Evolutionary conservation across 192 early-diverging fungal genomes (phyloP), one percentile per base, ranked within the genome.

Genomic region (Kappamyces sp.): DNA sequence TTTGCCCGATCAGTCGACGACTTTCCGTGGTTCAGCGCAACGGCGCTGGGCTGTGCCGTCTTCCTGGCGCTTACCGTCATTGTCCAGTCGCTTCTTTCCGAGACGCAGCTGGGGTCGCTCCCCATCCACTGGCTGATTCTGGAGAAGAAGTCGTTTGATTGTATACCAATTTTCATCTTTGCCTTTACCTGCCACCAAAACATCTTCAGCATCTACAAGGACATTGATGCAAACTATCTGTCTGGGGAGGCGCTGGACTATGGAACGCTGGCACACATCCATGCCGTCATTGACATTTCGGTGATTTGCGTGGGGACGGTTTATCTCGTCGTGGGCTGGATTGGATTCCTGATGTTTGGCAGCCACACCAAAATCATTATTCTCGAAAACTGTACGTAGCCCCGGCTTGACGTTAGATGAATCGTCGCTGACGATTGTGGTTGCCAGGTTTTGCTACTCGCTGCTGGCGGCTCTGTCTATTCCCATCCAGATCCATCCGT

Each of bases 121-220:
- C 45, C 36, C 3, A 7, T 11, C 47, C 8, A 3, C 36, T 47
- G 3, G 6, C 57, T 9, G 15, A 42, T 31, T 49, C 59, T 11
- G 5, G 34, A 11, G 30, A 31, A n/a, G 9, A 31, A 5, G 8
- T 86, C 89, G 50, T 85, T 91, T 57, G 84, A 83, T 3, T 83
- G 84, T 22, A 66, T 95, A 30, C 91, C 92, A 5, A 84, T 93
- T 15, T 95, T 93, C 74, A 83, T 95, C 9, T 95, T 95, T 79
- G 88, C 88, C 4, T 95, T 95, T 59, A 93, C 93, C 14, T 95
- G 92, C 66, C 92, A 95, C 68, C 92, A 95, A 67, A 95, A 92
- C 67, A 62, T 64, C 6, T 67, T 66, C 48, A 47, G 47, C 30
- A 57, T 63, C 36, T 69, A 66, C 37, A 49, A 59, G n/a, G 63